Evolutionary conservation across 495 filamentous ascomycete species (phyloP).

Genomic region (Neurospora pannonica): DNA sequence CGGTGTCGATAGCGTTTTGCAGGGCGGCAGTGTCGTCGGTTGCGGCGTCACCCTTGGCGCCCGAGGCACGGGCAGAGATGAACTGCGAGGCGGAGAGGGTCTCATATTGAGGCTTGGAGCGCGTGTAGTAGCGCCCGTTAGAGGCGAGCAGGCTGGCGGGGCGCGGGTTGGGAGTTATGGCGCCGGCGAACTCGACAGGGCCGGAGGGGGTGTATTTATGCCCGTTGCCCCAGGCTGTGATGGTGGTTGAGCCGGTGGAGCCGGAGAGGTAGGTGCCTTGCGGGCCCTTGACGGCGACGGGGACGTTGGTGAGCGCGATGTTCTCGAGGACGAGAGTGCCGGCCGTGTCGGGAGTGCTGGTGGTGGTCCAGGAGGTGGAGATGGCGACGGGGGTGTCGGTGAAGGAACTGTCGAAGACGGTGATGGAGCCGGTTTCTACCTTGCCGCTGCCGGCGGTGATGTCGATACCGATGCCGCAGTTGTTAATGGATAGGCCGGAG

Average conservation of each 20-base stretch:
- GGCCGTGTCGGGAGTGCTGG: constrained; percentile 39
- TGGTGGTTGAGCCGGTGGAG: constrained; percentile 42
- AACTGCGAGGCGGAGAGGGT: constrained; percentile 41
- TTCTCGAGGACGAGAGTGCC: constrained; percentile 56
- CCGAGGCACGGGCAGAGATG: constrained; percentile 51
- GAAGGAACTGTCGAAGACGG: constrained; percentile 64
- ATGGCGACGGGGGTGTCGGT: constrained; percentile 61
- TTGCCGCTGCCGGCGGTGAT: constrained; percentile 43
- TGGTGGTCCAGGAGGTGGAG: constrained; percentile 50
- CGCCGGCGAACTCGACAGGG: constrained; percentile 21
- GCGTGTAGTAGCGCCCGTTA: constrained; percentile 38
- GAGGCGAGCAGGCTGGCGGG: constrained; percentile 26
- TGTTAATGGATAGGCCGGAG: constrained; percentile 49
- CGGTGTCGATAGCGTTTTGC: constrained; percentile 46
- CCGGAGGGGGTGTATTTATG: constrained; percentile 36
- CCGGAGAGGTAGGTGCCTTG: constrained; percentile 47
- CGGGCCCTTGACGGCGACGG: constrained; percentile 49
- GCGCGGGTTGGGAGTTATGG: constrained; percentile 30
- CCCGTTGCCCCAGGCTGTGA: constrained; percentile 40
- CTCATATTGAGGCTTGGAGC: constrained; percentile 53
- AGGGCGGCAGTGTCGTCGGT: constrained; percentile 62
- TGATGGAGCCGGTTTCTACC: constrained; percentile 62
- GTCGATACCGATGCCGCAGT: constrained; percentile 53
- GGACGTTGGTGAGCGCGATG: constrained; percentile 50
- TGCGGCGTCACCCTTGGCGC: constrained; percentile 61